These are phyloP conservation scores for Neonothopanus nambi DNA, from an alignment of 1,284 basidiomycete genomes.

Conservation along the genomic window DNA sequence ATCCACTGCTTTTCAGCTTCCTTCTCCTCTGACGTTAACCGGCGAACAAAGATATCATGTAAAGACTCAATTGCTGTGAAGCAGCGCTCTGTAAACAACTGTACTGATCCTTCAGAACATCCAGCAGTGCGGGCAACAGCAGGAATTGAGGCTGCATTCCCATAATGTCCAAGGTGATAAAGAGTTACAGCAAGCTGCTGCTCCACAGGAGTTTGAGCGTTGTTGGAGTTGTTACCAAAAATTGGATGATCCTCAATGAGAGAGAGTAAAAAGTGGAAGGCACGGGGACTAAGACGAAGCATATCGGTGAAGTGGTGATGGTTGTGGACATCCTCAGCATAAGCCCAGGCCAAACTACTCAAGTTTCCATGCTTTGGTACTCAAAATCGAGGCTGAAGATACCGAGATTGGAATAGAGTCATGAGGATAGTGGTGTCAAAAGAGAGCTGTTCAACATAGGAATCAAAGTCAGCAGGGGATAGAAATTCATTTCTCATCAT, in stretches of 20 bases:
- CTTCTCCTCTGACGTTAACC: conserved; percentile 32
- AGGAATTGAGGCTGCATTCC: conserved; percentile 33
- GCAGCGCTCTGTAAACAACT: conserved; percentile 29
- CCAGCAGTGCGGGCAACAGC: conserved; percentile 34
- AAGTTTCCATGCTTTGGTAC: conserved; percentile 27
- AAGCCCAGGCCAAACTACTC: conserved; percentile 32
- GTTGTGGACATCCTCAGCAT: conserved; percentile 27
- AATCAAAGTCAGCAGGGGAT: too few relatives aligned
- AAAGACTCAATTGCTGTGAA: conserved; percentile 33
- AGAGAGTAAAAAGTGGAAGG: conserved; percentile 25
- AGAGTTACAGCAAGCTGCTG: conserved; percentile 37
- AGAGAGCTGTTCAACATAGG: too few relatives aligned
- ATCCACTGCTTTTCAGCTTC: conserved; percentile 37
- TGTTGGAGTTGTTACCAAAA: conserved; percentile 30
- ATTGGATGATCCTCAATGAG: conserved; percentile 33
- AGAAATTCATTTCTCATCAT: too few relatives aligned
- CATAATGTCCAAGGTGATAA: conserved; percentile 33
- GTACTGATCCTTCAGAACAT: conserved; percentile 31
- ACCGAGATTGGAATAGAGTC: too few relatives aligned
- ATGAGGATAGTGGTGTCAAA: too few relatives aligned
- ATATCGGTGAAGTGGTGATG: conserved; percentile 35
- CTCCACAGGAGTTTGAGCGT: conserved; percentile 32
- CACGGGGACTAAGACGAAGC: conserved; percentile 29
- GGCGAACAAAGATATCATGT: conserved; percentile 31
- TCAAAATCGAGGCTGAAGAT: too few relatives aligned